Evolutionary conservation across 768 basidiomycete species (phyloP), one percentile per base, ranked within the genome.

Genomic region (Austroboletus festivus): DNA sequence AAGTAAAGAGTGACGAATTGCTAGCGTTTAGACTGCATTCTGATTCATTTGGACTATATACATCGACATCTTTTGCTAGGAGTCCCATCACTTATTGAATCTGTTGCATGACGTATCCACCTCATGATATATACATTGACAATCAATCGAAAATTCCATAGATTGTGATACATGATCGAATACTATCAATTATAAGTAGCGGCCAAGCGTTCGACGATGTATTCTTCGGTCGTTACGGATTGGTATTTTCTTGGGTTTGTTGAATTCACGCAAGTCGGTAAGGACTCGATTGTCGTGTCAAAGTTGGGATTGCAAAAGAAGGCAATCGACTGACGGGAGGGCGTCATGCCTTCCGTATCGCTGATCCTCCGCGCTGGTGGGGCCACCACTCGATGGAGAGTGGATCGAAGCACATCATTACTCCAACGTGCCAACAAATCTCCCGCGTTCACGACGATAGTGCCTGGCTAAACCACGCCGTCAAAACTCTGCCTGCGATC

Each of bases 241-340:
- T 76, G 69, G 61, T 91, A 89, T 68, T 85, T 89, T 24, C 79
- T 82, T 24, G 83, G 81, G 24, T 66, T 67, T 30, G 56, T 53
- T 33, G 53, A 18, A 28, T 47, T 47, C 20, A 67, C 52, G 53
- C 80, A 82, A 47, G 79, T 86, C 18, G 89, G 86, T 22, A 92
- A 67, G 54, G 89, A 88, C 15, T 81, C 71, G 46, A 93, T 83
- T 48, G 75, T 71, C 13, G 86, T 72, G 35, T 75, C 75, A 57
- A 79, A 80, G 54, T 91, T 89, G 4, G 89, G 89, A 57, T 86
- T 91, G 72, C 86, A 89, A 69, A 93, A 93, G 73, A 88, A 93
- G 8, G 86, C 90, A 44, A 92, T 85, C 9, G 86, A 89, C 60
- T 89, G 87, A 22, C 90, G 78, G 9, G 71, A 66, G 1, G 87